Evolutionary conservation across 2,329 filamentous ascomycete species (phyloP), one percentile per base, ranked within the genome.

Genomic region (Corynespora cassiicola): DNA sequence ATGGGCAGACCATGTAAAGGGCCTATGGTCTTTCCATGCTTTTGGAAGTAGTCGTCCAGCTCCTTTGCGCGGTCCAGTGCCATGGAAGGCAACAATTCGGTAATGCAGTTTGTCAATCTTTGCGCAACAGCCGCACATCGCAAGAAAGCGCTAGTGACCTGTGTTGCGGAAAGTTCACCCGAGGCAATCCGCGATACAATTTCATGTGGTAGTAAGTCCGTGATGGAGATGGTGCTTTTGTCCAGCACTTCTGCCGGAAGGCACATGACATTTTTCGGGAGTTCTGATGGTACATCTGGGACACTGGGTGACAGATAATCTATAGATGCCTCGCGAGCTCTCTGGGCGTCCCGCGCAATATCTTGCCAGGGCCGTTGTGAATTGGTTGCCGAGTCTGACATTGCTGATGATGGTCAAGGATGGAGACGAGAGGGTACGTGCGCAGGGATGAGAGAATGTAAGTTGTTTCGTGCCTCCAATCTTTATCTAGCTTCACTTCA

Each of bases 1-100:
- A 72, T 78, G 0, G 80, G 80, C 2, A 84, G 59, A 14, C 76
- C 76, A 42, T 78, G 76, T 0, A 79, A 60, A 6, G 70, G 68
- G 1, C 74, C 74, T 7, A 73, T 55, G 0, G 72, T 68, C 24
- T 63, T 63, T 14, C 58, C 52, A 32, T 73, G 53, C 23, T 64
- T 27, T 6, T 54, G 36, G 24, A 66, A 61, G 44, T 72, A 68
- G 2, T 61, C 59, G 47, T 76, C 74, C 0, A 76, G 63, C 14
- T 69, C 60, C 31, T 58, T 59, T 5, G 73, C 72, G 31, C 70
- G 56, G 4, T 46, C 46, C 3, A 75, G 45, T 3, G 73, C 72
- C 20, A 50, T 46, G 3, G 60, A 52, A 8, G 68, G 61, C n/a
- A n/a, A 7, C 21, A 23, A 7, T n/a, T 40, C 42, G 12, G 55